Evolutionary conservation across 2,329 filamentous ascomycete genomes (phyloP), one percentile per base, ranked within the genome.

Genomic region (Trichoderma simmonsii): DNA sequence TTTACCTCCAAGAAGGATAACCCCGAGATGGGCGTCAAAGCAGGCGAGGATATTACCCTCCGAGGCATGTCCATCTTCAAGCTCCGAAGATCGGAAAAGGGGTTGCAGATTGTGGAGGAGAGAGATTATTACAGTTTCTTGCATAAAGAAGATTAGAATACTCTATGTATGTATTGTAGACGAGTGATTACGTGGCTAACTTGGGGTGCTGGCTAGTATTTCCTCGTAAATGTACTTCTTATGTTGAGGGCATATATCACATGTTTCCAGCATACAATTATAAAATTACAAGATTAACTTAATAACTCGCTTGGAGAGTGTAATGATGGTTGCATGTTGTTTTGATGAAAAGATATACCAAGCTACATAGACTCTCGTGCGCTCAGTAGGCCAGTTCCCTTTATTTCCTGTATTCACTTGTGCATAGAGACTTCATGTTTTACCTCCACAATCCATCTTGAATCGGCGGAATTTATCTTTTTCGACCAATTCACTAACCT

Each of bases 91-190:
- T 66, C 63, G 9, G 63, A 66, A 24, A 54, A 54, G 43, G 63
- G 63, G 39, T 48, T 66, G 26, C 63, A 66, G 28, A 54, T 66
- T 66, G 30, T 34, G 5, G 63, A 66, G 43, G 21, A 54, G 28
- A 66, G 63, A 32, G 63, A 66, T 21, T 66, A 66, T 34, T 66
- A 66, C 36, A 66, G 63, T 34, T 66, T 66, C n/a, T 24, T 51
- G 63, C 30, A 66, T 34, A 66, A 54, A 14, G 30, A 56, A 14
- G 43, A 56, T 34, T 66, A 54, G 43, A 54, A 14, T 6, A 54
- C 9, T 24, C 12, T 4, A 39, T 18, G 36, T 18, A 43, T 43
- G 48, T 21, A 28, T 12, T 56, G 54, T 15, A 11, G 12, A 56
- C 26, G 24, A 56, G 26, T 12, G 9, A 24, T 12, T 24, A 14